phyloP scores from a whole-genome alignment of 352 stramenopile species.

The Globisporangium radiosum region DNA sequence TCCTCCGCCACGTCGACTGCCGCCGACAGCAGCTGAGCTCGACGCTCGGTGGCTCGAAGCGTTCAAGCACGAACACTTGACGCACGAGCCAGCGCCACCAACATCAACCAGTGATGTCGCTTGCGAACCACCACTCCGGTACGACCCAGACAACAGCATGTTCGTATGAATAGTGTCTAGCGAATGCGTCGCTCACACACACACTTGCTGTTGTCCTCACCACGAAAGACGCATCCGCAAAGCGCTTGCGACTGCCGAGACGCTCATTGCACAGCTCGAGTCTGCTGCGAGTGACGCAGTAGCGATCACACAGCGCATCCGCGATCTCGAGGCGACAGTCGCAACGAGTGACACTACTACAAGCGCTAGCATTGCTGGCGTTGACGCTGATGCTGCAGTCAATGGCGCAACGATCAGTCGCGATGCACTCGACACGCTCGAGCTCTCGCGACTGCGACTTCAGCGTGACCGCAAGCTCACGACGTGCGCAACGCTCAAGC shows the following conservation, averaged over 20 bases:
- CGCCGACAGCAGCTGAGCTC: not conserved
- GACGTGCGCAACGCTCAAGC: constrained; percentile 15
- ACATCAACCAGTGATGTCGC: not conserved
- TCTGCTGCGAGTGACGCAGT: constrained; percentile 12
- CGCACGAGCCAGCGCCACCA: not conserved
- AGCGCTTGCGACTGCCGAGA: constrained; percentile 4
- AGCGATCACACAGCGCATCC: constrained; percentile 11
- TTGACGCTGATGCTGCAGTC: too few relatives aligned
- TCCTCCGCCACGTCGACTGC: not conserved
- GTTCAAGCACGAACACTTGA: constrained; percentile 8
- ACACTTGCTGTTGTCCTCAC: not conserved
- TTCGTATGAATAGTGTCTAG: not conserved
- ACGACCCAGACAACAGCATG: not conserved
- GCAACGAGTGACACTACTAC: not conserved
- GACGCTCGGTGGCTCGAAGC: constrained; percentile 11
- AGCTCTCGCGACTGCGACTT: constrained; percentile 18
- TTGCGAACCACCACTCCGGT: constrained; percentile 4
- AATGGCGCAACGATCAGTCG: not conserved
- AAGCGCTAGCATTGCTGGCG: not conserved
- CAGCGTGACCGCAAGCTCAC: constrained; percentile 19
- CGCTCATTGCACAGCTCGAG: constrained; percentile 16
- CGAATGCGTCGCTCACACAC: too few relatives aligned
- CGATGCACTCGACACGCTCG: constrained; percentile 6
- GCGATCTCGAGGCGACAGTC: not conserved
- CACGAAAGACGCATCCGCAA: constrained; percentile 2